Evolutionary conservation across 108 stramenopile genomes (phyloP), one percentile per base, ranked within the genome.

Genomic region (Chaetoceros muelleri): DNA sequence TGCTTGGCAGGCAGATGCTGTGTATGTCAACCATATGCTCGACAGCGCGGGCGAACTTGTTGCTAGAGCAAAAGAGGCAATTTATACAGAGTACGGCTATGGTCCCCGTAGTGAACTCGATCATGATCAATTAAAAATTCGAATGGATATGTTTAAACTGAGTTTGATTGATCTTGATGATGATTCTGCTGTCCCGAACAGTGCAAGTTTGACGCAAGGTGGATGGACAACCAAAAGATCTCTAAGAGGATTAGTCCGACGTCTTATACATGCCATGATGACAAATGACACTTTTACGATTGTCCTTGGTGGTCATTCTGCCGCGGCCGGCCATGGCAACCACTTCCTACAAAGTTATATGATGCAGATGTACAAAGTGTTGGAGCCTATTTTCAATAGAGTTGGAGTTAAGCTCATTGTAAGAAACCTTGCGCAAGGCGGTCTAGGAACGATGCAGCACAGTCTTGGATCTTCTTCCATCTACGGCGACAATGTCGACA

Each of bases 1-100:
- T 52, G 76, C 82, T 18, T 91, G 90, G 90, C 90, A 91, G 64
- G 78, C 65, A 8, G 90, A 91, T 75, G 83, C 85, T 31, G 90
- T 83, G 1, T 91, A 78, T 65, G 85, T 85, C 64, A 85, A 85
- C 66, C 83, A 87, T 50, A 78, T 79, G 51, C 57, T 87, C n/a
- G 77, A 85, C 59, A 83, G 78, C 31, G 83, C 74, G 1, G 71
- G 69, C n/a, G 59, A 83, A 45, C 57, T 91, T 21, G 67, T 91
- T 20, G 54, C 64, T 22, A 62, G 85, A 48, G 78, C 81, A 26
- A 72, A 73, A 60, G 81, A 87, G 56, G 85, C 83, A 24, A 76
- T 69, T 21, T 72, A 47, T 57, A 22, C 45, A 2, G 81, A 82
- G 44, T 77, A 78, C 52, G 89, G 89, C 1, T 70, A 79, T 52